These are phyloP conservation scores for Coccomyxa sp. DNA, from an alignment of 139 green algal genomes.

Conservation along the genomic window DNA sequence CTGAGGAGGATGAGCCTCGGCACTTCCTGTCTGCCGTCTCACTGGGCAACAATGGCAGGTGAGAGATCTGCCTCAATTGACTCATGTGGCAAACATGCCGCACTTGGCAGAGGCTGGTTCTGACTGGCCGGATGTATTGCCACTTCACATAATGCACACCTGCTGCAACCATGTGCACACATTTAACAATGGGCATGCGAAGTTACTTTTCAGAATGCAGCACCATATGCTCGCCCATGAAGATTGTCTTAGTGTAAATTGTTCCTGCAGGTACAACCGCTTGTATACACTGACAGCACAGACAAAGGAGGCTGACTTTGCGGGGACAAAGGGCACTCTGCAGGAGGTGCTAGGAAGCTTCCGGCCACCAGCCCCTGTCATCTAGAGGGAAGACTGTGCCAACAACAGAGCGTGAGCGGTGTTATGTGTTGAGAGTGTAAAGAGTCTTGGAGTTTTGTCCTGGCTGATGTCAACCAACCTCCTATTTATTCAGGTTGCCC, in stretches of 20 bases:
- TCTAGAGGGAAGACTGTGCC: not conserved
- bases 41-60: conserved; percentile 34
- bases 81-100: not conserved
- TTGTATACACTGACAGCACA: conserved; percentile 45
- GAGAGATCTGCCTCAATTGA: not conserved
- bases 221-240: not conserved
- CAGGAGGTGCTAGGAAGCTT: conserved; percentile 11
- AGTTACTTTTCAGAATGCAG: not conserved
- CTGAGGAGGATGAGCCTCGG: conserved; percentile 18
- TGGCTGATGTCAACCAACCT: no score
- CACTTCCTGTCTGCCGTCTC: conserved; percentile 30
- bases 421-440: no score
- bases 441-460: no score
- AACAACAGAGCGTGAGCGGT: no score
- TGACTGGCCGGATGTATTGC: not conserved
- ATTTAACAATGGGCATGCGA: not conserved
- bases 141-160: not conserved
- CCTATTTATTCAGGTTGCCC: no score
- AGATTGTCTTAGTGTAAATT: not conserved
- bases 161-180: not conserved
- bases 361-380: conserved; percentile 3
- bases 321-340: not conserved
- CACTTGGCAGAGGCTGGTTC: not conserved
- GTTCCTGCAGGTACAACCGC: conserved; percentile 35
- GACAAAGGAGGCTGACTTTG: conserved; percentile 13